These are phyloP conservation scores for Moricandia moricandioides DNA, from an alignment of 345 rosid genomes.

Conservation along the genomic window DNA sequence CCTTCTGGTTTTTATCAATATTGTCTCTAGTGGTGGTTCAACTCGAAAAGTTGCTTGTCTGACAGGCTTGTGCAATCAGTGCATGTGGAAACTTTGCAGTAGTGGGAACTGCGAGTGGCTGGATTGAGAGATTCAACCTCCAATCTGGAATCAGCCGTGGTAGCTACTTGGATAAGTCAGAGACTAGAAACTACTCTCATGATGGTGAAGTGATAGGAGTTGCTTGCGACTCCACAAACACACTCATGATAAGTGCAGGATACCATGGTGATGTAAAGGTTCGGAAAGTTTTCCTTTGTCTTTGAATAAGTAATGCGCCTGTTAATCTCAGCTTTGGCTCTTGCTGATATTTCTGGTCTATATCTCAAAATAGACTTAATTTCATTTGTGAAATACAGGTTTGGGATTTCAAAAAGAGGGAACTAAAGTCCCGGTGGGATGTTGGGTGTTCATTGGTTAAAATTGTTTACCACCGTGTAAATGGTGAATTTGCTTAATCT, in stretches of 20 bases:
- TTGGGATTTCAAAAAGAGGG: constrained; percentile 87
- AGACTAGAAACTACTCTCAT: constrained; percentile 59
- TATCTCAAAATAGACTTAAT: neutral
- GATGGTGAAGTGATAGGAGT: constrained; percentile 83
- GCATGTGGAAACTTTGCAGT: constrained; percentile 97
- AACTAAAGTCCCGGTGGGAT: constrained; percentile 75
- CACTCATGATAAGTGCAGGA: constrained; percentile 91
- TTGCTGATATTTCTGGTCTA: neutral
- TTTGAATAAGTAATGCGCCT: neutral
- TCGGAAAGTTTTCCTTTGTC: neutral
- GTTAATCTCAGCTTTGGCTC: too few species aligned
- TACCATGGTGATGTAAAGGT: constrained; percentile 89
- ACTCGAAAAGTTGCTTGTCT: constrained; percentile 11
- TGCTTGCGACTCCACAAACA: constrained; percentile 92
- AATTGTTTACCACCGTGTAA: constrained; percentile 69
- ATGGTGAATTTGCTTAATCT: constrained; percentile 45
- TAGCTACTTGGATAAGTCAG: constrained; percentile 62
- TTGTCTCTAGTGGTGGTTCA: neutral
- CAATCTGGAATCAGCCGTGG: constrained; percentile 96
- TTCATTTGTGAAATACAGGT: constrained; percentile 45
- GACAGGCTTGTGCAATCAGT: constrained; percentile 87
- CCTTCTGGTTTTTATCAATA: neutral
- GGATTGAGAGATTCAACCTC: constrained; percentile 92
- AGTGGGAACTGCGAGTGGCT: constrained; percentile 89
- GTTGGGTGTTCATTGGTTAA: constrained; percentile 71